Conservation (phyloP, 306 rosid genomes). For the Cucumis sativus region DNA sequence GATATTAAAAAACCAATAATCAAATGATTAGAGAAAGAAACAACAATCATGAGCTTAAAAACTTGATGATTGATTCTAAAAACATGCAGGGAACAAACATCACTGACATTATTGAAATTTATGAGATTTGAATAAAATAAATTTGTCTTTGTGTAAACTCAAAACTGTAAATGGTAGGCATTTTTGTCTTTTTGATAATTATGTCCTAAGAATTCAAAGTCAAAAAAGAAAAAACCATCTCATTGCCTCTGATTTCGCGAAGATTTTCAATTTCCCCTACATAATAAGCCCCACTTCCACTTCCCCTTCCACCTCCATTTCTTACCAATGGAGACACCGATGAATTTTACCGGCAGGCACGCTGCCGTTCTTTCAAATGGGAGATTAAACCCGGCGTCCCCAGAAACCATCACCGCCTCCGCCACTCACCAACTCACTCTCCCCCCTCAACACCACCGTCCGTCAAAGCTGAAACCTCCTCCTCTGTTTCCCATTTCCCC, state of each 20-base stretch:
- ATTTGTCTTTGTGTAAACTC: background rate
- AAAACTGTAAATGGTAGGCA: background rate
- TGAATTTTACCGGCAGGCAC: constrained; percentile 49
- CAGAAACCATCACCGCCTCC: constrained; percentile 17
- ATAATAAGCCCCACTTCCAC: background rate
- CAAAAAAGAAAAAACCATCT: constrained; percentile 25
- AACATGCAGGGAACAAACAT: too few relatives aligned
- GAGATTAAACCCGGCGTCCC: constrained; percentile 92
- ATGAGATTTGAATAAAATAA: background rate
- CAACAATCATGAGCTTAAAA: too few relatives aligned
- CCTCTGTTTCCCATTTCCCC: background rate
- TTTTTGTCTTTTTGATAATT: background rate
- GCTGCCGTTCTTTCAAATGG: constrained; percentile 87
- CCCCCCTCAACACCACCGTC: background rate
- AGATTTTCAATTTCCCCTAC: background rate
- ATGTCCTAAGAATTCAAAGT: background rate
- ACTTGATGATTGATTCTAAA: too few relatives aligned
- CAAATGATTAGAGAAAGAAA: too few relatives aligned
- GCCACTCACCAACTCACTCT: background rate
- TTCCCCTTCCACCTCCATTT: background rate
- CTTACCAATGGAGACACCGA: constrained; percentile 29
- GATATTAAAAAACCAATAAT: too few relatives aligned
- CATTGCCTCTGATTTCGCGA: constrained; percentile 61
- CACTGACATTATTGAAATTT: too few relatives aligned
- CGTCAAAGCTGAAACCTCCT: background rate